phyloP scores from a whole-genome alignment of 768 basidiomycete species.

The Podaxis sp. region DNA sequence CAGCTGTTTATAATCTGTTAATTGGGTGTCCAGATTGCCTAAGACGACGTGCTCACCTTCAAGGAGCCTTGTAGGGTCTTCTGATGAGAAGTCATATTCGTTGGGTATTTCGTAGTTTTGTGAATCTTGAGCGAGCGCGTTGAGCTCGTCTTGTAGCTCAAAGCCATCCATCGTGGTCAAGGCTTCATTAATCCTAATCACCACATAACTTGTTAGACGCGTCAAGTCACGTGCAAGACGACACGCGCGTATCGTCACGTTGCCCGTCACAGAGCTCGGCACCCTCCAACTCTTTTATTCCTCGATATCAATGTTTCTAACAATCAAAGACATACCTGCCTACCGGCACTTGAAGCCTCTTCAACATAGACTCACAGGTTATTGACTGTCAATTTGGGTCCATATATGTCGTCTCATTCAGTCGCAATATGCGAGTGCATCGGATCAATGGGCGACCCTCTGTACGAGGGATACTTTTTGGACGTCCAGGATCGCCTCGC shows the following conservation, averaged over 20 bases:
- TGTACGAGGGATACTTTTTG: no score
- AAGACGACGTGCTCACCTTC: slow-evolving; percentile 46
- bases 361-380: no score
- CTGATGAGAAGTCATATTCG: slow-evolving; percentile 62
- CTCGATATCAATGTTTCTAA: no score
- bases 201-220: neutral
- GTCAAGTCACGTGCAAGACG: neutral
- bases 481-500: no score
- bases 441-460: no score
- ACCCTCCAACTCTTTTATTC: no score
- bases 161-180: slow-evolving; percentile 45
- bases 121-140: slow-evolving; percentile 54
- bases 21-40: neutral
- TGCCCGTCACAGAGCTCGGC: no score
- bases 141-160: slow-evolving; percentile 78
- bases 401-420: no score
- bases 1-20: slow-evolving; percentile 43
- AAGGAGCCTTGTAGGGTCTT: slow-evolving; percentile 55
- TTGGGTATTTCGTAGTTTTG: slow-evolving; percentile 64
- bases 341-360: no score
- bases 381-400: no score
- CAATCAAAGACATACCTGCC: no score
- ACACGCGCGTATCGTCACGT: neutral
- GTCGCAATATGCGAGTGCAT: no score
- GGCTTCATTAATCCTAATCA: neutral